Evolutionary conservation across 805 yeast genomes (phyloP), one percentile per base, ranked within the genome.

Genomic region (Ogataea trehalophila): DNA sequence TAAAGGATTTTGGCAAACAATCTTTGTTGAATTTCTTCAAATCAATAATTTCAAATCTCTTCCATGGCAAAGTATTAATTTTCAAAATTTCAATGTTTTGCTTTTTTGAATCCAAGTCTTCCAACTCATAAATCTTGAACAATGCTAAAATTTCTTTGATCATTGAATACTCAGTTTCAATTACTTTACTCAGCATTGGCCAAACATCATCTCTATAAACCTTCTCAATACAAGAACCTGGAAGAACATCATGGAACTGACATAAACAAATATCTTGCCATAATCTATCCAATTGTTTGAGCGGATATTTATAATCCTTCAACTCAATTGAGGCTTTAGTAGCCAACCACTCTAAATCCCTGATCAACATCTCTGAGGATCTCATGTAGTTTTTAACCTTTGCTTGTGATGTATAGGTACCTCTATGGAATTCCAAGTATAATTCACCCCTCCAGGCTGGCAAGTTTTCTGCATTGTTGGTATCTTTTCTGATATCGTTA

Each of bases 241-340:
- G 99, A 44, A 94, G 74, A n/a, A 92, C 97, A 70, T 92, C 99
- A 66, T 92, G 99, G 71, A 92, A 92, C 64, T 92, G 98, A 62
- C 96, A 90, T 47, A 94, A 71, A 51, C 90, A 80, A 18, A 92
- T 80, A 65, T 87, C 82, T 63, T 89, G 92, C 99, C 99, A 92
- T 51, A 92, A 65, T 2, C 69, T 74, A 52, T 83, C 81, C 39
- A 92, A 74, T 49, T 82, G 77, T 36, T 75, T 69, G 33, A 75
- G 71, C 2, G 99, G 99, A 63, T 92, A 92, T 48, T 69, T 70
- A 65, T 83, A 92, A 1, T 70, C 59, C 31, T 75, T 68, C 22
- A 57, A 43, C 22, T 71, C 68, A 35, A 84, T 58, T 0, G 96
- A 87, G 2, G 88, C 83, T 51, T 85, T 70, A 1, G 96, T 80